These are phyloP conservation scores for Solanum pinnatisectum DNA, from an alignment of 257 asterid species.

Conservation along the genomic window DNA sequence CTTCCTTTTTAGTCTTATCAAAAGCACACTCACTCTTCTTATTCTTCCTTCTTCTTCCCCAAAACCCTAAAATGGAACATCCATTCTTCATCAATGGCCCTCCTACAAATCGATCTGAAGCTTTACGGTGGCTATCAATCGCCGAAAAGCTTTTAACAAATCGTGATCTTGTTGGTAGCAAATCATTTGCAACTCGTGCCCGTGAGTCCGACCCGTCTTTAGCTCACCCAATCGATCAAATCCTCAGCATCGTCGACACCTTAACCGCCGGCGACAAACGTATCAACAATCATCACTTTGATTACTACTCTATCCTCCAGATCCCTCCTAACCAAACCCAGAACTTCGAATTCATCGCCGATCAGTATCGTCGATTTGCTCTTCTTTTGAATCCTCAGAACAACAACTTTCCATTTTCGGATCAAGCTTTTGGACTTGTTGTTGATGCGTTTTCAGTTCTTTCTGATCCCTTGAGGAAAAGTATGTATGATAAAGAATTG, in stretches of 20 bases:
- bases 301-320: slow-evolving; percentile 75
- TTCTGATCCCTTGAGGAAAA: slow-evolving; percentile 58
- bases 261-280: slow-evolving; percentile 63
- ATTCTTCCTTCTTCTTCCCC: rapidly evolving
- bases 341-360: slow-evolving; percentile 45
- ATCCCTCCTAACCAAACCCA: slow-evolving; percentile 51
- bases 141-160: slow-evolving; percentile 74
- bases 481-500: slow-evolving; percentile 62
- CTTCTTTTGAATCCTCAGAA: slow-evolving; percentile 55
- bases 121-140: slow-evolving; percentile 69
- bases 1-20: not conserved
- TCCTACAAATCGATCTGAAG: slow-evolving; percentile 60
- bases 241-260: slow-evolving; percentile 74
- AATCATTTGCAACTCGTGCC: slow-evolving; percentile 83
- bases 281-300: slow-evolving; percentile 49
- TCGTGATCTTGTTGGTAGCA: slow-evolving; percentile 76
- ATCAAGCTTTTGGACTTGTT: slow-evolving; percentile 68
- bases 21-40: not conserved
- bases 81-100: slow-evolving; percentile 47
- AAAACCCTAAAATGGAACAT: slow-evolving; percentile 43
- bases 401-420: slow-evolving; percentile 65
- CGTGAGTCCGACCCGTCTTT: slow-evolving; percentile 83
- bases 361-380: slow-evolving; percentile 58
- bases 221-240: slow-evolving; percentile 49
- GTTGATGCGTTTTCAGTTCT: slow-evolving; percentile 72